These are phyloP conservation scores for Barbatosphaeria neglecta DNA, from an alignment of 495 filamentous ascomycete species.

Conservation along the genomic window DNA sequence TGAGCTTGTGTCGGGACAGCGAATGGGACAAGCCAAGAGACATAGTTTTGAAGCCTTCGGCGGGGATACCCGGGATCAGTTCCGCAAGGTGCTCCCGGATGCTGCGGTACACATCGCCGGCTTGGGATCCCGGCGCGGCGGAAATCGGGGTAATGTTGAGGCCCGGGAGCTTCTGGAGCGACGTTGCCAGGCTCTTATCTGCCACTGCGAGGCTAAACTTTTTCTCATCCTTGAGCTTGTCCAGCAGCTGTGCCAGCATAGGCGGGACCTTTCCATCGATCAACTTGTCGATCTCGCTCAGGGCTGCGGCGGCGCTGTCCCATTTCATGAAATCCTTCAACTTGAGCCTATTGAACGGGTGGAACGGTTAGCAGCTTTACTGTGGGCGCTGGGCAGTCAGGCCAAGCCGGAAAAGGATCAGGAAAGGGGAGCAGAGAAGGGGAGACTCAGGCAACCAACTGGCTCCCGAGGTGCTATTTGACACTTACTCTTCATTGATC, in stretches of 20 bases:
- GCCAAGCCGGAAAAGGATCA: too few species aligned
- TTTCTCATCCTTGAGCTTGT: conserved; percentile 93
- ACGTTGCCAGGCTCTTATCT: conserved; percentile 83
- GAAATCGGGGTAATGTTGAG: conserved; percentile 75
- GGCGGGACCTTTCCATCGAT: conserved; percentile 95
- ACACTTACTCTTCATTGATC: conserved; percentile 70
- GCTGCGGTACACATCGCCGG: conserved; percentile 79
- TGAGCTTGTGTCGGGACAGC: conserved; percentile 94
- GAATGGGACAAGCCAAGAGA: conserved; percentile 92
- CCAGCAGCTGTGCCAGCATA: conserved; percentile 66
- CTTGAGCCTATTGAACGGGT: conserved; percentile 53
- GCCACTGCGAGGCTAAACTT: conserved; percentile 91
- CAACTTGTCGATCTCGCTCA: conserved; percentile 79
- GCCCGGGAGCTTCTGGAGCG: conserved; percentile 85
- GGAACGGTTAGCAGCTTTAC: conserved; percentile 3
- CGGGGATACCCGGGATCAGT: conserved; percentile 78
- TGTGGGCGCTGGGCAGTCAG: background rate
- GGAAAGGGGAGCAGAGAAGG: too few species aligned
- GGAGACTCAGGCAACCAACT: too few species aligned
- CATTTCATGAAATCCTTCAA: conserved; percentile 96
- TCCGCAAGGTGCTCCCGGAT: conserved; percentile 85
- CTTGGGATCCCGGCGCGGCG: conserved; percentile 53
- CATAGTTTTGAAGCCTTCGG: conserved; percentile 83
- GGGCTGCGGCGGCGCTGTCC: conserved; percentile 73
- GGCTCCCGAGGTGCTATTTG: too few species aligned